phyloP scores from a whole-genome alignment of 352 stramenopile species.

The Phytophthora nicotianae region DNA sequence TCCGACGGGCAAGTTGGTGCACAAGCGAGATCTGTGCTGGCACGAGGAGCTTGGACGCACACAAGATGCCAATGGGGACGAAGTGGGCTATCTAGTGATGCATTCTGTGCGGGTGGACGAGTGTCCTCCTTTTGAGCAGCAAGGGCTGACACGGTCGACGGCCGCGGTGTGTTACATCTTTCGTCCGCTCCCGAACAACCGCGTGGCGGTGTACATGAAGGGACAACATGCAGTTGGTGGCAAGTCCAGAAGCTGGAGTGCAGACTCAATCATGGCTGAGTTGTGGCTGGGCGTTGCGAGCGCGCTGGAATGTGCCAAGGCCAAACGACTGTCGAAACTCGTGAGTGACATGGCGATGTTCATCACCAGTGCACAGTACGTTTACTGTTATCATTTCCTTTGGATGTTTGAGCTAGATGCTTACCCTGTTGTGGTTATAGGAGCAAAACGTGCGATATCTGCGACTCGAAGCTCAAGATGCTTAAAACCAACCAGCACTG shows the following conservation, averaged over 20 bases:
- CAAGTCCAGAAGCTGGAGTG: conserved; percentile 64
- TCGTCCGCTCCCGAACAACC: conserved; percentile 50
- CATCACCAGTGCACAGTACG: conserved; percentile 50
- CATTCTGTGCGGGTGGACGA: conserved; percentile 55
- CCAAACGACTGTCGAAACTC: conserved; percentile 62
- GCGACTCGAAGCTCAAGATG: conserved; percentile 59
- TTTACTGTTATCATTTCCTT: conserved; percentile 1
- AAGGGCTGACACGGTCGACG: conserved; percentile 55
- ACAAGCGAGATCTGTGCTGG: conserved; percentile 74
- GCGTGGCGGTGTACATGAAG: conserved; percentile 68
- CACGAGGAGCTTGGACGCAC: conserved; percentile 64
- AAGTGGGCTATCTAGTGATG: conserved; percentile 70
- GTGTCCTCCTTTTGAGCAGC: conserved; percentile 64
- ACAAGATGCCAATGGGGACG: conserved; percentile 48
- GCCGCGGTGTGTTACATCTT: conserved; percentile 74
- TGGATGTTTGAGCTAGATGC: neutral
- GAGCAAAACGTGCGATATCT: conserved; percentile 65
- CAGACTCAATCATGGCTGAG: conserved; percentile 57
- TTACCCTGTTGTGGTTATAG: conserved; percentile 21
- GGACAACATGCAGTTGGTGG: conserved; percentile 57
- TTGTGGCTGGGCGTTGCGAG: conserved; percentile 66
- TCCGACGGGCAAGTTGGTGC: conserved; percentile 52
- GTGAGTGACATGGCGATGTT: conserved; percentile 60
- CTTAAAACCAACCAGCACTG: conserved; percentile 58
- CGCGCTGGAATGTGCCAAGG: conserved; percentile 59